These are phyloP conservation scores for Exophiala aquamarina DNA, from an alignment of 2,329 filamentous ascomycete species.

Conservation along the genomic window DNA sequence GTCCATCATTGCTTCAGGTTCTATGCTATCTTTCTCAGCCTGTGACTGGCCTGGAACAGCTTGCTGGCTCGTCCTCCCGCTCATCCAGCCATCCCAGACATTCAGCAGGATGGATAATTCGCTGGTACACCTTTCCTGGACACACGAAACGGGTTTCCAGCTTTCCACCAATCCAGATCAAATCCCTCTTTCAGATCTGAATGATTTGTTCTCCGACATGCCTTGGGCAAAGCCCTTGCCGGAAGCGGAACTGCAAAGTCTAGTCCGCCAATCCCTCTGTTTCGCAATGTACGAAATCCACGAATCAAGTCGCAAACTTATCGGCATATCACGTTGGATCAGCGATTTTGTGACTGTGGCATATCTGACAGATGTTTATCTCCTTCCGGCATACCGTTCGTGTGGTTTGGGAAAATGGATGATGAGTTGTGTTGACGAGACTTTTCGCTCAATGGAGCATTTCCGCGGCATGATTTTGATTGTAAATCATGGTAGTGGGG, in stretches of 20 bases:
- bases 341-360: constrained; percentile 70
- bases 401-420: constrained; percentile 66
- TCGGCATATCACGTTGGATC: constrained; percentile 62
- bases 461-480: constrained; percentile 62
- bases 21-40: no score
- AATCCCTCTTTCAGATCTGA: constrained; percentile 56
- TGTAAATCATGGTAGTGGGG: constrained; percentile 19
- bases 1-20: no score
- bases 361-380: constrained; percentile 69
- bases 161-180: constrained; percentile 61
- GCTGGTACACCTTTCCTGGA: no score
- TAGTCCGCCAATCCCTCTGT: constrained; percentile 61
- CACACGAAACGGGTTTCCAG: constrained; percentile 31
- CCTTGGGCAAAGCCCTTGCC: constrained; percentile 62
- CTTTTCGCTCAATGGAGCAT: constrained; percentile 56
- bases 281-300: constrained; percentile 54
- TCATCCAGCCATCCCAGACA: no score
- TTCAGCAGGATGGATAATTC: no score
- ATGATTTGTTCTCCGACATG: constrained; percentile 56
- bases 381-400: constrained; percentile 59
- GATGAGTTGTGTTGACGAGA: constrained; percentile 60
- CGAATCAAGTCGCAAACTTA: constrained; percentile 33
- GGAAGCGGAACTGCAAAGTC: constrained; percentile 49
- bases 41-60: no score
- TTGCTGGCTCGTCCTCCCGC: no score